Evolutionary conservation across 2,329 filamentous ascomycete genomes (phyloP), one percentile per base, ranked within the genome.

Genomic region (Aspergillus tamarii): DNA sequence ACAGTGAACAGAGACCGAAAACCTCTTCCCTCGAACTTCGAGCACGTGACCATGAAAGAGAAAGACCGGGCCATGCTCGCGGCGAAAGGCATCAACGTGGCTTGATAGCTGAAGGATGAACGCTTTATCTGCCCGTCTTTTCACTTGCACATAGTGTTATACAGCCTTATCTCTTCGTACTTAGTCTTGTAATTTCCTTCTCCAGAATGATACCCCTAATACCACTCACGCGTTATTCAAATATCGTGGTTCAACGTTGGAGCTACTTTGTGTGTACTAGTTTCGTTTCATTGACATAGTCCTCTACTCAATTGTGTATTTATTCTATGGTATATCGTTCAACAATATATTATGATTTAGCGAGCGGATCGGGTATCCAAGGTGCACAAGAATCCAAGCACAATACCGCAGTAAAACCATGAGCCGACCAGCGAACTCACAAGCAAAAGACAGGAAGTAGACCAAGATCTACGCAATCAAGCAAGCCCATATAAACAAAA

Each of bases 21-120:
- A 5, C 66, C 66, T 21, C 66, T 85, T 19, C 83, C 83, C 2
- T 39, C 57, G n/a, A 80, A 82, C 64, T 84, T 83, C 68, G 74
- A 82, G 3, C 53, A 71, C 4, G 76, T 85, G 16, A 67, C 74
- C 4, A 73, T 85, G 55, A 81, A 71, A 53, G 46, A 62, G 11
- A 63, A 36, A 12, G 67, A 72, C 56, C 39, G 36, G 10, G 52
- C 55, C 19, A 62, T 32, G 57, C 65, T 70, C n/a, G 50, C 39
- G 21, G 59, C 52, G 3, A 41, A 28, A 12, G 67, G 64, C 3
- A 66, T 69, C n/a, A 48, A 34, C 4, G 30, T 67, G 28, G 2
- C 48, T n/a, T 19, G 28, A 16, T 36, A 14, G 5, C 34, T 11
- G 32, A 32, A 11, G 32, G 32, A 11, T 34, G 30, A 34, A 26